Percentiles rank a stretch among this genome's conserved stretches.
These are phyloP conservation scores for Fusarium continuum DNA, from an alignment of 2,329 filamentous ascomycete genomes.

Conservation along the genomic window DNA sequence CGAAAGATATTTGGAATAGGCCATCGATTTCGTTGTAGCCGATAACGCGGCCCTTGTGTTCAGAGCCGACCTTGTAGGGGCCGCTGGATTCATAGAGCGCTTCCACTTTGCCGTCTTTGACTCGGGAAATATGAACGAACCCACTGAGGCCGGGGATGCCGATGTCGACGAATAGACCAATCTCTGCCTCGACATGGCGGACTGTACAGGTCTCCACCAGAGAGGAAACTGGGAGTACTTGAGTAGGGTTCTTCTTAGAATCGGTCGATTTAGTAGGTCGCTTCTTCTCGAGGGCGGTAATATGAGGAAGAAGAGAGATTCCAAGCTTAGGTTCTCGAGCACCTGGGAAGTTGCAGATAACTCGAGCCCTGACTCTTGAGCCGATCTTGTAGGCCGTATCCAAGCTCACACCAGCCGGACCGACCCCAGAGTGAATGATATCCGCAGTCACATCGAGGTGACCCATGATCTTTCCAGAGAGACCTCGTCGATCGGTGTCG, in stretches of 20 bases:
- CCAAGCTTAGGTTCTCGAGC: slow-evolving; percentile 84
- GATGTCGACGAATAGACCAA: slow-evolving; percentile 83
- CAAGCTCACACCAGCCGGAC: slow-evolving; percentile 73
- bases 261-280: slow-evolving; percentile 46
- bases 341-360: slow-evolving; percentile 87
- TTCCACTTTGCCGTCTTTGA: slow-evolving; percentile 91
- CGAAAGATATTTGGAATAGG: slow-evolving; percentile 83
- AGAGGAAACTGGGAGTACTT: slow-evolving; percentile 74
- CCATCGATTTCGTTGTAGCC: slow-evolving; percentile 90
- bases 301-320: slow-evolving; percentile 87
- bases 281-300: slow-evolving; percentile 69
- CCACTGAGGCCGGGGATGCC: slow-evolving; percentile 72
- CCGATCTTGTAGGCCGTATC: slow-evolving; percentile 83
- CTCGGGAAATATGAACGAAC: slow-evolving; percentile 93
- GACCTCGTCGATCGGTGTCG: slow-evolving; percentile 76
- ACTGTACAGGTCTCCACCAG: slow-evolving; percentile 82
- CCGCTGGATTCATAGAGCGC: slow-evolving; percentile 79
- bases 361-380: slow-evolving; percentile 82
- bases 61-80: slow-evolving; percentile 78
- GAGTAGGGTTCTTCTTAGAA: slow-evolving; percentile 60
- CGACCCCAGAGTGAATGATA: slow-evolving; percentile 84
- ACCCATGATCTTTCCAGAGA: slow-evolving; percentile 91
- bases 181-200: slow-evolving; percentile 78
- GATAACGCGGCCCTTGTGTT: slow-evolving; percentile 82
- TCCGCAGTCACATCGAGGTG: slow-evolving; percentile 92